Base-by-base conservation (phyloP, 805 yeast genomes). In the Kockiozyma suomiensis region DNA sequence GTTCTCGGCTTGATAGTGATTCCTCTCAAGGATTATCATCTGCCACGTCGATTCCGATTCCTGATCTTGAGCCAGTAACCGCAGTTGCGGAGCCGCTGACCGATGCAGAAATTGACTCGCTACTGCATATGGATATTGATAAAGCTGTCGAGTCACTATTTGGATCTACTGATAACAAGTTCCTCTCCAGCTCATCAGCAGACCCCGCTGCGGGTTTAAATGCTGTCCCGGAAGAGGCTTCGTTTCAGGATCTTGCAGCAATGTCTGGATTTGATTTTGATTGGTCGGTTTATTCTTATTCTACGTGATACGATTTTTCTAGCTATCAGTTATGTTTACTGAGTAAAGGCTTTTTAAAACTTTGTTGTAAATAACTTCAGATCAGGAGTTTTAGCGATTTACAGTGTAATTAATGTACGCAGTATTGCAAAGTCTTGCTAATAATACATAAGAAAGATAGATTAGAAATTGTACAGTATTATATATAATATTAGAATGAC, bases 181-280 rank as follows among this genome's bases (percentile, higher is more conserved):
- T 10, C 10, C 10, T 30, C 10, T 10, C 33, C 10, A 10, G 10
- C 10, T 6, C 33, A 10, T 10, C 33, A 10, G 10, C 33, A 30
- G 33, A 30, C 33, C 33, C 33, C 10, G 10, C 10, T 10, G 33
- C 10, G 10, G 6, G n/a, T 4, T 10, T 28, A 35, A 21, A 19
- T 15, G 25, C 10, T 17, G 28, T 3, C 21, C 15, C 12, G 26
- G 50, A 26, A 15, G 38, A n/a, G 4, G 17, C 8, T 6, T 23
- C 41, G 38, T 35, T 37, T 32, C 15, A 19, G 33, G 32, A 37
- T 2, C 12, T 25, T 13, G 45, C 33, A 10, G 53, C 28, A 33
- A n/a, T 10, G 10, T 23, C 54, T 5, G 46, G 54, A 10, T 50
- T 40, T 50, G 46, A 40, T 25, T 21, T 40, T 40, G 32, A 50